phyloP scores from a whole-genome alignment of 2,329 filamentous ascomycete genomes.

The Paramyrothecium sp. region DNA sequence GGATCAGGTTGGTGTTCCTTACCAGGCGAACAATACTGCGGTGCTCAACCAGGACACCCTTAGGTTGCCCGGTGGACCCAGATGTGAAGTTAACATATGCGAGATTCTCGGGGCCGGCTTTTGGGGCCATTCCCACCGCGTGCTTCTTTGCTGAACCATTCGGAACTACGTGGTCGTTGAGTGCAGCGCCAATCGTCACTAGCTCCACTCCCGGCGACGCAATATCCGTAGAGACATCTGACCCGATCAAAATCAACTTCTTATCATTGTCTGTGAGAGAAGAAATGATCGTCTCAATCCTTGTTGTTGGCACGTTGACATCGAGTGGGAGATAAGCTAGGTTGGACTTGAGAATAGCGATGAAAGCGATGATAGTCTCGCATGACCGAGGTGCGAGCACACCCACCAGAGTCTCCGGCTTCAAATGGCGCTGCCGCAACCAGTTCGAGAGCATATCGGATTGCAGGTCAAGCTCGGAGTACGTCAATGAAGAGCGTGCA shows the following conservation, averaged over 20 bases:
- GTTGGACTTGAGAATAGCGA: conserved; percentile 11
- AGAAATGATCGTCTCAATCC: conserved; percentile 8
- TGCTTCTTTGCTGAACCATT: neutral
- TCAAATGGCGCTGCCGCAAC: neutral
- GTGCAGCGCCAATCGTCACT: neutral
- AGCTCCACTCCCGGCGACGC: neutral
- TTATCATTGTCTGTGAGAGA: conserved; percentile 2
- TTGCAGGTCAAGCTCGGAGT: conserved; percentile 4
- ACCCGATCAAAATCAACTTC: conserved; percentile 1
- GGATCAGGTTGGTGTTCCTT: neutral
- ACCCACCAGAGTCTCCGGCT: conserved; percentile 7
- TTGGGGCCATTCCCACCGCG: neutral
- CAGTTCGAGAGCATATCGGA: conserved; percentile 4
- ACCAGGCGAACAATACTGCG: neutral
- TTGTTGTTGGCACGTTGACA: conserved; percentile 5
- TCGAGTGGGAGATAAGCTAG: conserved; percentile 13
- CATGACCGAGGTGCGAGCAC: conserved; percentile 11
- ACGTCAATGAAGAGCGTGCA: conserved; percentile 1
- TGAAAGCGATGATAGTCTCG: conserved; percentile 7
- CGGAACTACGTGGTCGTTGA: neutral
- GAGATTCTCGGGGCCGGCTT: neutral
- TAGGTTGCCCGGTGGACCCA: conserved; percentile 6
- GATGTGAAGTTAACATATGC: conserved; percentile 4
- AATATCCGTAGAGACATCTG: neutral
- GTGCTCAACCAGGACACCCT: conserved; percentile 14